Evolutionary conservation across 352 stramenopile genomes (phyloP).

Genomic region (Thalassiosira allenii): DNA sequence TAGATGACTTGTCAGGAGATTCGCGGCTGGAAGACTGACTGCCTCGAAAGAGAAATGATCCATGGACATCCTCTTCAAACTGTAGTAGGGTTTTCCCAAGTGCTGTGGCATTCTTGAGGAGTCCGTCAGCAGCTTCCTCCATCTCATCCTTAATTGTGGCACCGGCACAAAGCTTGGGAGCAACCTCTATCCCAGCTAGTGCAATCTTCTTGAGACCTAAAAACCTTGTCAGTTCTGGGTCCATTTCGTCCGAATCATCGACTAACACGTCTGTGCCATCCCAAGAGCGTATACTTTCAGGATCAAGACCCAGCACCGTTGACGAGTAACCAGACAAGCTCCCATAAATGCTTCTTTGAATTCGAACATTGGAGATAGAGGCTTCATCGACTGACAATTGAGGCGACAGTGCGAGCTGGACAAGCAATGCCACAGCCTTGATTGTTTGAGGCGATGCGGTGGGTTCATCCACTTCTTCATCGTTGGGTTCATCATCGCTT

Average conservation of each 20-base stretch:
- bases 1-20: no score
- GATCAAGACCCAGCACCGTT: constrained; percentile 48
- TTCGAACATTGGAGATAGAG: constrained; percentile 21
- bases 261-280: constrained; percentile 3
- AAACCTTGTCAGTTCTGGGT: constrained; percentile 3
- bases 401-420: constrained; percentile 40
- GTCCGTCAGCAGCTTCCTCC: background rate
- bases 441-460: constrained; percentile 31
- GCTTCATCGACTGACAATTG: background rate
- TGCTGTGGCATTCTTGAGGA: constrained; percentile 20
- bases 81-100: constrained; percentile 34
- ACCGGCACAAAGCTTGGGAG: background rate
- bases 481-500: constrained; percentile 42
- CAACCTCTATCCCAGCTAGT: constrained; percentile 21
- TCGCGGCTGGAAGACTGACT: no score
- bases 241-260: constrained; percentile 20
- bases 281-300: constrained; percentile 51
- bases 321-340: constrained; percentile 51
- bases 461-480: constrained; percentile 15
- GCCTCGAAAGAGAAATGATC: constrained; percentile 50
- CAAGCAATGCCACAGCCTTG: constrained; percentile 45
- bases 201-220: constrained; percentile 30
- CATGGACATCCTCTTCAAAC: constrained; percentile 62
- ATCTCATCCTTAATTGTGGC: background rate
- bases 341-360: constrained; percentile 43